phyloP scores from a whole-genome alignment of 805 yeast species.

The Hanseniaspora valbyensis region DNA sequence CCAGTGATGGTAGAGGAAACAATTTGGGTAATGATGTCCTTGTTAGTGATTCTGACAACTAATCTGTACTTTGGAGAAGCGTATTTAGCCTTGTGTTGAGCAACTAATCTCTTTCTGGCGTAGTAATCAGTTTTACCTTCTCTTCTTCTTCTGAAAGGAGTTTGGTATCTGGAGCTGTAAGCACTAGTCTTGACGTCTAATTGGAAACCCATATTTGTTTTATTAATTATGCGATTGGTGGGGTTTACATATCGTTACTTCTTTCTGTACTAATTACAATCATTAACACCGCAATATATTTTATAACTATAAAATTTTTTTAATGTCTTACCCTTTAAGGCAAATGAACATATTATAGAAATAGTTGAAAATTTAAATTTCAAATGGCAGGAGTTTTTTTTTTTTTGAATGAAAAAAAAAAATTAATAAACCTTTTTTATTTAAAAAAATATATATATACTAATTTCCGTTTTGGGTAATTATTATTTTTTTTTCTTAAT shows the following conservation, averaged over 20 bases:
- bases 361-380: no score
- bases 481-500: not conserved
- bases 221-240: constrained; percentile 7
- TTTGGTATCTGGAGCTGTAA: constrained; percentile 98
- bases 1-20: constrained; percentile 95
- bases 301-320: not conserved
- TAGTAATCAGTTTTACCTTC: constrained; percentile 99
- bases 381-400: no score
- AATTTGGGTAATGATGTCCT: constrained; percentile 96
- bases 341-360: no score
- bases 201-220: constrained; percentile 56
- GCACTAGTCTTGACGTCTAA: constrained; percentile 65
- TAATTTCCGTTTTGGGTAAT: no score
- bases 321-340: not conserved
- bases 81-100: constrained; percentile 99
- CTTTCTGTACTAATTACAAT: no score
- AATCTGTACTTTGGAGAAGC: constrained; percentile 98
- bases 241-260: not conserved
- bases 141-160: constrained; percentile 99
- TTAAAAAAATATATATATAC: no score
- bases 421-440: no score
- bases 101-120: constrained; percentile 98
- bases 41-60: constrained; percentile 99
- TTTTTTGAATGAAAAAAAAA: no score
- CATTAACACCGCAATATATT: no score